Evolutionary conservation across 1,284 basidiomycete species (phyloP).

Genomic region (Pascua guehoae): DNA sequence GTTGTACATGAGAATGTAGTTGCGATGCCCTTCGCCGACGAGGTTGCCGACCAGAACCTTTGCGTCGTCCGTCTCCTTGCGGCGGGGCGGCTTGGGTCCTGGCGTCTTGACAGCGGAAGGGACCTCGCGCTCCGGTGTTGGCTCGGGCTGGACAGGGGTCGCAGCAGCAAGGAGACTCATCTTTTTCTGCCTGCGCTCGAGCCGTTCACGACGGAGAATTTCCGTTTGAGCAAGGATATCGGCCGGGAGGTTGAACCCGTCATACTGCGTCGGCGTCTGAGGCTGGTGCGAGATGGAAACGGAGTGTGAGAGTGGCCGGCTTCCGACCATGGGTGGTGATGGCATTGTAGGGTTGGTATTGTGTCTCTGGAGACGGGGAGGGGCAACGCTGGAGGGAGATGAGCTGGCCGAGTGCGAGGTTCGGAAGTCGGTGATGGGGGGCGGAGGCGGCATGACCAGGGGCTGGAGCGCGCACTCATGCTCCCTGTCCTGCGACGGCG

Average conservation of each 20-base stretch:
- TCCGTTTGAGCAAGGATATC: slow-evolving; percentile 82
- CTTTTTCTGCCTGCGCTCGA: slow-evolving; percentile 55
- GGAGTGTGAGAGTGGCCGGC: slow-evolving; percentile 5
- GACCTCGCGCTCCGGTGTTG: neutral
- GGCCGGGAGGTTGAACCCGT: slow-evolving; percentile 12
- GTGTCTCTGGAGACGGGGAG: slow-evolving; percentile 27
- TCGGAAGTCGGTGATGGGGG: neutral
- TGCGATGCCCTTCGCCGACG: slow-evolving; percentile 94
- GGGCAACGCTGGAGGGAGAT: neutral
- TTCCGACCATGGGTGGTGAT: slow-evolving; percentile 5
- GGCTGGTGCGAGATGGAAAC: slow-evolving; percentile 9
- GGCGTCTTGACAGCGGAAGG: neutral
- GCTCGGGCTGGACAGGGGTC: slow-evolving; percentile 30
- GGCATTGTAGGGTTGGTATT: slow-evolving; percentile 34
- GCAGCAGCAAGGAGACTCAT: slow-evolving; percentile 50
- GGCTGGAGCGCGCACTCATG: too few species aligned
- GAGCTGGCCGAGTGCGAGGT: neutral
- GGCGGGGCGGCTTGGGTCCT: neutral
- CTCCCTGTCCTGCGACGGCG: too few species aligned
- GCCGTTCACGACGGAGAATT: slow-evolving; percentile 70
- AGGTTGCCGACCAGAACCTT: slow-evolving; percentile 84
- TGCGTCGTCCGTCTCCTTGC: slow-evolving; percentile 40
- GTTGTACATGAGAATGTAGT: slow-evolving; percentile 99
- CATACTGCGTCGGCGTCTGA: neutral
- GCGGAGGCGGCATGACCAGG: neutral